Base-by-base conservation (phyloP, 306 rosid species). In the Citrullus colocynthis region DNA sequence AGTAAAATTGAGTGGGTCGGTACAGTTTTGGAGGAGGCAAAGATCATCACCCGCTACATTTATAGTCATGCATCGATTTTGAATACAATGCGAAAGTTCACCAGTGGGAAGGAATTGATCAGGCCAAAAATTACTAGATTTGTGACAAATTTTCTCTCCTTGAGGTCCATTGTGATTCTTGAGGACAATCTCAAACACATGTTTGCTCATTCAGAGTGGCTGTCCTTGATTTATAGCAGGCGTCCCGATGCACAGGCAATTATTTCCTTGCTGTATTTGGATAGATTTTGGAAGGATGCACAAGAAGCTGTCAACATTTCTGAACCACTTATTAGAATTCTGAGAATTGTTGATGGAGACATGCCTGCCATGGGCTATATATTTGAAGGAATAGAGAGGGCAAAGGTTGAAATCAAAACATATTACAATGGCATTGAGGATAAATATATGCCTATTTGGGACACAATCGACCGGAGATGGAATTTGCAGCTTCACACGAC, bases 331-430 rank as follows among this genome's bases (percentile, higher is more conserved):
- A 72, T 89, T 80, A 88, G 83, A 82, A 75, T 91, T 54, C 86
- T 86, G 73, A 83, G 97, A 78, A 85, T 87, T 41, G 90, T 89
- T 79, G 94, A 89, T 34, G 93, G 91, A 39, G 97, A 89, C 80
- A 88, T 89, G 92, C 91, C 94, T 21, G 89, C 89, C 32, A 87
- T 89, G 89, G 91, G 97, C 49, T 88, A 88, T 81, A 79, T 89
- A 73, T 84, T 79, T 73, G 88, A 87, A 80, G 91, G 85, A 80
- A 84, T 91, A 42, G 92, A 88, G 84, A 87, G 84, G 86, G 87
- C 87, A 75, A 89, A 89, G 85, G 65, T 32, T 79, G 75, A 81
- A 71, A 83, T 88, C 79, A 87, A 87, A 79, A 24, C 82, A 66
- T 85, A 85, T 80, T 89, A 85, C 78, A 83, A 89, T 79, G 94